These are phyloP conservation scores for Saxophila tyrrhenica DNA, from an alignment of 495 filamentous ascomycete species.

Conservation along the genomic window DNA sequence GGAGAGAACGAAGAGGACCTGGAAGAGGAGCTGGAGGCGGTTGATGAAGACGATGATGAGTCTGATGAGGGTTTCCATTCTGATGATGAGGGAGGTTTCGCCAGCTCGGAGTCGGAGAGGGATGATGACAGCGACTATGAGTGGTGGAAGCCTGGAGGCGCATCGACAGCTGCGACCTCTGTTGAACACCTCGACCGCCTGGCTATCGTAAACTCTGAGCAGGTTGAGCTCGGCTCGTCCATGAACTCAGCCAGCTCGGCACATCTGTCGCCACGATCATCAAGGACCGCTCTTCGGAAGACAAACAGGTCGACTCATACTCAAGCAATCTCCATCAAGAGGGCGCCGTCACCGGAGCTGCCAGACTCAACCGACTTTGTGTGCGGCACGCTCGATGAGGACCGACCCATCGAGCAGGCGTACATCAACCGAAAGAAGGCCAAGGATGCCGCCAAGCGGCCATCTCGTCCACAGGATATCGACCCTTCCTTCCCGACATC, in stretches of 20 bases:
- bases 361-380: conserved; percentile 98
- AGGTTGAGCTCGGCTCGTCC: conserved; percentile 48
- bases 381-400: conserved; percentile 91
- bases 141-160: conserved; percentile 58
- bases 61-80: conserved; percentile 70
- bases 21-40: conserved; percentile 26
- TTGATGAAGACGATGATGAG: conserved; percentile 39
- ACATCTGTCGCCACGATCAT: conserved; percentile 26
- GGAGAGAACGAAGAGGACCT: conserved; percentile 30
- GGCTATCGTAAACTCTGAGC: background rate
- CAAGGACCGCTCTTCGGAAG: conserved; percentile 1
- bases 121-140: conserved; percentile 61
- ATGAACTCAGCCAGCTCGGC: conserved; percentile 46
- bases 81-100: conserved; percentile 93
- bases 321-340: conserved; percentile 37
- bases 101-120: conserved; percentile 74
- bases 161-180: conserved; percentile 46
- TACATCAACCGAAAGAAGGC: conserved; percentile 80
- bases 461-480: conserved; percentile 80
- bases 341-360: conserved; percentile 52
- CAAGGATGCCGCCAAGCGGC: conserved; percentile 65
- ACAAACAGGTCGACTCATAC: background rate
- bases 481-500: conserved; percentile 94
- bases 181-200: conserved; percentile 40
- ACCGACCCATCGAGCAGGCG: conserved; percentile 82